Conservation (phyloP, 441 rosid species). For the Mallotus japonicus region DNA sequence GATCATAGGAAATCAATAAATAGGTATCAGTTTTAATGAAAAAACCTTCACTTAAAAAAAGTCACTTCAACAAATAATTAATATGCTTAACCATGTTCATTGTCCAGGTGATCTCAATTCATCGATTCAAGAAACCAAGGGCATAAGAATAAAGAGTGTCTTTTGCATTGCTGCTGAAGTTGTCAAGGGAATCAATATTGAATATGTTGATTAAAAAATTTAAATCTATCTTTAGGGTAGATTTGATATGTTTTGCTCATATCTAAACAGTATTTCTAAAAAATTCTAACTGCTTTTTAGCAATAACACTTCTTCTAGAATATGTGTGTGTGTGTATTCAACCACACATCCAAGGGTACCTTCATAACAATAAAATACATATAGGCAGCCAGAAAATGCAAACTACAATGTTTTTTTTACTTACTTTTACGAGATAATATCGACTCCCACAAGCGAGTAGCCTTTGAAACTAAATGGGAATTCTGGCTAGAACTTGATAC, state of each 20-base stretch:
- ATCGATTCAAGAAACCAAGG: slow-evolving; percentile 2
- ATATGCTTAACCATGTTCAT: not conserved
- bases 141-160: not conserved
- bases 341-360: too few species aligned
- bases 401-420: slow-evolving; percentile 18
- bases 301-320: too few species aligned
- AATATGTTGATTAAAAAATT: too few species aligned
- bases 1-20: not conserved
- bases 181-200: too few species aligned
- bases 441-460: slow-evolving; percentile 95
- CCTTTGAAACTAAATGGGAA: slow-evolving; percentile 94
- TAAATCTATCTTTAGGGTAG: too few species aligned
- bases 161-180: too few species aligned
- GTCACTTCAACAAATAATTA: slow-evolving; percentile 1
- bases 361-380: not conserved
- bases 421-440: slow-evolving; percentile 87
- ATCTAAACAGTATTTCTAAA: too few species aligned
- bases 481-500: slow-evolving; percentile 95
- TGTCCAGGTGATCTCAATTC: slow-evolving; percentile 5
- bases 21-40: not conserved
- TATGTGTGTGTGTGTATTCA: too few species aligned
- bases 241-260: too few species aligned
- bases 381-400: not conserved
- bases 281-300: too few species aligned
- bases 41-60: not conserved